A percentile compares a stretch with the other conserved stretches of the same genome.
Evolutionary conservation across 1,284 basidiomycete genomes (phyloP).

Genomic region (Cryptococcus sp.): DNA sequence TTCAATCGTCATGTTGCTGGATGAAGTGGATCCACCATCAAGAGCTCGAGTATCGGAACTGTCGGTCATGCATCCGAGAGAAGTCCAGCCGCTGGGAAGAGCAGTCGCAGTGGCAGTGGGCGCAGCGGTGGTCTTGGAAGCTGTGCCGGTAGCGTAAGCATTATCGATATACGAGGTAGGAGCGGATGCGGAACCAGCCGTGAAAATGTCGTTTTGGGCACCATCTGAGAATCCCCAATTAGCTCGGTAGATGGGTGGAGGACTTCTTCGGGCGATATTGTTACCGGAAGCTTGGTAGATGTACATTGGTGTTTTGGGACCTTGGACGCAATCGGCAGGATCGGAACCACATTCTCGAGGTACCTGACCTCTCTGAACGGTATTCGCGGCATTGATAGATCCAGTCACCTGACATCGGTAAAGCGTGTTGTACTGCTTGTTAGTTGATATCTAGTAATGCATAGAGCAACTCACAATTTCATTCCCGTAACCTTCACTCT

Average conservation of each 20-base stretch:
- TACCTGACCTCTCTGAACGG: conserved; percentile 49
- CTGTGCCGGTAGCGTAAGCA: conserved; percentile 2
- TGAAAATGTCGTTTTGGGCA: conserved; percentile 31
- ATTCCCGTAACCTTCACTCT: conserved; percentile 17
- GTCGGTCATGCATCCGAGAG: conserved; percentile 10
- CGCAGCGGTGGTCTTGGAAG: neutral
- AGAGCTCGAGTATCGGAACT: conserved; percentile 6
- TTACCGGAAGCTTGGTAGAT: conserved; percentile 33
- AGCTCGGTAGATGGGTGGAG: conserved; percentile 24
- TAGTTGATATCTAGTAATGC: neutral
- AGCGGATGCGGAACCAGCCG: conserved; percentile 11
- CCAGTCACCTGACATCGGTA: conserved; percentile 66
- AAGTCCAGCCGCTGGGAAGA: conserved; percentile 9
- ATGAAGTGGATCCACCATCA: neutral
- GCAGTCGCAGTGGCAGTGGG: conserved; percentile 14
- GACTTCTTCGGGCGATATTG: conserved; percentile 54
- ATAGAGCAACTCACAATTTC: conserved; percentile 11
- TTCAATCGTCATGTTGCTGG: conserved; percentile 1
- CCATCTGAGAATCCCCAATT: conserved; percentile 30
- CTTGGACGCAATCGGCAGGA: conserved; percentile 31
- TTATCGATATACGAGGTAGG: conserved; percentile 10
- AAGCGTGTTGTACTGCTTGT: conserved; percentile 60
- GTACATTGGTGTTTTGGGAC: conserved; percentile 27
- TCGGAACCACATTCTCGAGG: conserved; percentile 34
- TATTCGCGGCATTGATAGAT: conserved; percentile 50